Base-by-base conservation (phyloP, 495 filamentous ascomycete genomes). In the Haplographium delicatum region DNA sequence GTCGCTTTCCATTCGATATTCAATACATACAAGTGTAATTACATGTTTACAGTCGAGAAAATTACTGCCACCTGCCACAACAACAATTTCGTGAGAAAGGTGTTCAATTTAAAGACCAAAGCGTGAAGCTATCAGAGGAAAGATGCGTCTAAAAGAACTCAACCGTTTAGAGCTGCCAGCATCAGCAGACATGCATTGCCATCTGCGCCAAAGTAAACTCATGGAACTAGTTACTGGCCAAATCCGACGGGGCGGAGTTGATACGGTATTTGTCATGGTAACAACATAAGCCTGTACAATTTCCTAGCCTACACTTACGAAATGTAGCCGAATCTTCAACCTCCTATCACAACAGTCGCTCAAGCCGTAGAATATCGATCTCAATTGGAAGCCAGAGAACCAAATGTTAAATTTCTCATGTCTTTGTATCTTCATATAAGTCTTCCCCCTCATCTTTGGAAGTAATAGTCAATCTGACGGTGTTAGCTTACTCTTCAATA, bases 381-480 rank as follows among this genome's bases (percentile, higher is more conserved):
- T 44, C 71, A 72, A 7, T 75, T 96, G 41, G 68, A 77, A 56
- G 71, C 75, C 44, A 70, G 91, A 56, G 86, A 85, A 41, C 83
- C 84, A 0, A 75, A 78, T 28, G 83, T 96, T 35, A 82, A 76
- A 48, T 96, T 81, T 62, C 78, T 95, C 48, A 95, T 96, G 90
- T 86, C 88, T 3, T 75, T 96, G 22, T 96, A 44, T 39, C 35
- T 39, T 19, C 35, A 39, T 39, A 19, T 19, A 19, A 39, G 22
- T n/a, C n/a, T n/a, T n/a, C n/a, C n/a, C n/a, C n/a, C n/a, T n/a
- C n/a, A n/a, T n/a, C n/a, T n/a, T n/a, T n/a, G n/a, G n/a, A n/a
- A n/a, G n/a, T n/a, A n/a, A n/a, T n/a, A n/a, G n/a, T n/a, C n/a
- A n/a, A n/a, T n/a, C n/a, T n/a, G n/a, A n/a, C n/a, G n/a, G n/a